Conservation (phyloP, 148 eudicot species). For the Rhododendron molle region DNA sequence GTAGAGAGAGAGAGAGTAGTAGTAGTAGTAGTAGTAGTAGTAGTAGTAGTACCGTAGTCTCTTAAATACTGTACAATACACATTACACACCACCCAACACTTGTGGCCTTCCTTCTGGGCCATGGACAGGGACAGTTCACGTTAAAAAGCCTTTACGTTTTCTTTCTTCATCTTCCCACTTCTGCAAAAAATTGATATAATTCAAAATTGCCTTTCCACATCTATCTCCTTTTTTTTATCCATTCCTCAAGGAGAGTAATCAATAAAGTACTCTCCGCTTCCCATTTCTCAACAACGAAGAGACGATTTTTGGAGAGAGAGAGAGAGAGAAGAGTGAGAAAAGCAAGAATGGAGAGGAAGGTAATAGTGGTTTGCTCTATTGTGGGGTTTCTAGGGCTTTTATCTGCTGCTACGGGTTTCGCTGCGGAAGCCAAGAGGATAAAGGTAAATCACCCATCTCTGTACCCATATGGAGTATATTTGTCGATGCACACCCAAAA, state of each 20-base stretch:
- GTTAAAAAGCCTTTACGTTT: not conserved
- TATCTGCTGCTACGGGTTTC: conserved; percentile 60
- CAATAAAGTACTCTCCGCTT: not conserved
- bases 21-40: too few species aligned
- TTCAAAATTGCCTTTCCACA: not conserved
- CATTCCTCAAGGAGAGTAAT: not conserved
- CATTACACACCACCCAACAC: too few species aligned
- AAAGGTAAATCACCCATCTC: conserved; percentile 29
- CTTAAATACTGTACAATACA: too few species aligned
- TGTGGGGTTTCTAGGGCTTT: conserved; percentile 65
- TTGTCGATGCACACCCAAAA: not conserved
- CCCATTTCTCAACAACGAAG: not conserved
- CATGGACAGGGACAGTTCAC: not conserved
- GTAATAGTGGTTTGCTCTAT: conserved; percentile 36
- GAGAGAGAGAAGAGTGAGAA: not conserved
- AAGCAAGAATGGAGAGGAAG: conserved; percentile 41
- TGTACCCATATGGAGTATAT: not conserved
- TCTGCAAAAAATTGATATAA: not conserved
- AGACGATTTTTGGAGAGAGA: not conserved
- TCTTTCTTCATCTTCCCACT: not conserved
- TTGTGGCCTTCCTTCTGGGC: not conserved
- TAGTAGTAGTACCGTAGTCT: too few species aligned
- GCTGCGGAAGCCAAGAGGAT: conserved; percentile 71
- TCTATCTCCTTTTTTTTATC: not conserved
- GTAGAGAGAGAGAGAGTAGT: too few species aligned